Conservation (phyloP, 1,284 basidiomycete genomes). For the Xerocomus nothofagi region DNA sequence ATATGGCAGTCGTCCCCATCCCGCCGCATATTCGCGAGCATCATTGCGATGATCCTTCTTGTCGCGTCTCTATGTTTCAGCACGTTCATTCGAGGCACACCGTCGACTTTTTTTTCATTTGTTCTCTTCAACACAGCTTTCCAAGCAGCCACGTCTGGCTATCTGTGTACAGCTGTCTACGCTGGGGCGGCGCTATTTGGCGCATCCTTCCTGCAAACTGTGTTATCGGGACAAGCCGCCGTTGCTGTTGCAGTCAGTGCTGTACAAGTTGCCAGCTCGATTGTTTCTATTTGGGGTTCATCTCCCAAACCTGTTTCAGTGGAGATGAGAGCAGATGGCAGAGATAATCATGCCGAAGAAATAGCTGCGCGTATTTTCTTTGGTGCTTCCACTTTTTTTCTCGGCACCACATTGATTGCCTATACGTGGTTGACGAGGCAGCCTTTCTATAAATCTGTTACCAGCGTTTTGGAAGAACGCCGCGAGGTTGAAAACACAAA, state of each 20-base stretch:
- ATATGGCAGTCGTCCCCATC: slow-evolving; percentile 45
- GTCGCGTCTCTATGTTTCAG: slow-evolving; percentile 56
- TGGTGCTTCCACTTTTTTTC: slow-evolving; percentile 63
- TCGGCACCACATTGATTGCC: slow-evolving; percentile 50
- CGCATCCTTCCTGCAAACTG: slow-evolving; percentile 60
- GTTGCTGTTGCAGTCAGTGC: slow-evolving; percentile 72
- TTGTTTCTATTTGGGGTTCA: slow-evolving; percentile 51
- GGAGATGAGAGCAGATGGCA: not conserved
- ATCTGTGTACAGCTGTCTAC: slow-evolving; percentile 67
- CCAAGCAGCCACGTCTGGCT: slow-evolving; percentile 61
- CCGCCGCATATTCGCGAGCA: slow-evolving; percentile 45
- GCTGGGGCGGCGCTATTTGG: slow-evolving; percentile 76
- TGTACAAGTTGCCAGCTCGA: slow-evolving; percentile 68
- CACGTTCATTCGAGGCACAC: slow-evolving; percentile 56
- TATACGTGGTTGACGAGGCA: slow-evolving; percentile 57
- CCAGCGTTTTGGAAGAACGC: slow-evolving; percentile 41
- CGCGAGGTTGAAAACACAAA: slow-evolving; percentile 26
- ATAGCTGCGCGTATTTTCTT: slow-evolving; percentile 73
- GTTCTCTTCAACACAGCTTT: slow-evolving; percentile 56
- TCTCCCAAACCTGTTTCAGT: slow-evolving; percentile 26
- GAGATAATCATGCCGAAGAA: slow-evolving; percentile 52
- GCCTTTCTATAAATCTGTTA: slow-evolving; percentile 56
- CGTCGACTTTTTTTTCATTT: slow-evolving; percentile 62
- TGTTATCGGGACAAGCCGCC: slow-evolving; percentile 77
- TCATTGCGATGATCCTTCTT: slow-evolving; percentile 47